Conservation (phyloP, 1,139 yeast species). For the Lodderomyces metapsilosis region DNA sequence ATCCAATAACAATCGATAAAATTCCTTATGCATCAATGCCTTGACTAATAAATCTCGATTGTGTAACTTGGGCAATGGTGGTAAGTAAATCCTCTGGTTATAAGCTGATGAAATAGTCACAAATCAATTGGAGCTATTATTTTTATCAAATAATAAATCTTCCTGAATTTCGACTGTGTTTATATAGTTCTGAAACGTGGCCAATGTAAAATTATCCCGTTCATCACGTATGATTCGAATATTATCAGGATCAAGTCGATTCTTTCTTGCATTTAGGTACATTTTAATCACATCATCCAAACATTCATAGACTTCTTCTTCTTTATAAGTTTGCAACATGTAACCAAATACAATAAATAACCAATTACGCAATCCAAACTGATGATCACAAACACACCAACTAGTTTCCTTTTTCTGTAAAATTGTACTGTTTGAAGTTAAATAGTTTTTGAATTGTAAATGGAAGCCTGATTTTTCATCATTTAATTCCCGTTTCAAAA, state of each 20-base stretch:
- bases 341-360: constrained; percentile 41
- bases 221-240: constrained; percentile 11
- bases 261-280: constrained; percentile 24
- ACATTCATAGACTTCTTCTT: constrained; percentile 25
- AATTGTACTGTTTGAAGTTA: constrained; percentile 17
- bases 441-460: constrained; percentile 24
- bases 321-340: constrained; percentile 26
- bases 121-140: constrained; percentile 9
- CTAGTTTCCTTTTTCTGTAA: constrained; percentile 13
- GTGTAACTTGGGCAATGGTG: constrained; percentile 36
- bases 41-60: constrained; percentile 32
- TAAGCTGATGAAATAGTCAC: constrained; percentile 27
- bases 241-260: constrained; percentile 8
- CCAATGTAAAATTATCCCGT: constrained; percentile 16
- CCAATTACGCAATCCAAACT: constrained; percentile 25
- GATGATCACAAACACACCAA: constrained; percentile 14
- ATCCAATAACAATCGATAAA: constrained; percentile 32
- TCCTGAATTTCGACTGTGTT: constrained; percentile 15
- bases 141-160: constrained; percentile 10
- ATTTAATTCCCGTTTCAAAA: constrained; percentile 30
- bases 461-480: constrained; percentile 19
- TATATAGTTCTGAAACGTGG: constrained; percentile 23
- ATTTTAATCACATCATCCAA: constrained; percentile 32
- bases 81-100: constrained; percentile 27
- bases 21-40: constrained; percentile 42